phyloP scores from a whole-genome alignment of 306 rosid genomes.

The Sechiopsis laciniata region DNA sequence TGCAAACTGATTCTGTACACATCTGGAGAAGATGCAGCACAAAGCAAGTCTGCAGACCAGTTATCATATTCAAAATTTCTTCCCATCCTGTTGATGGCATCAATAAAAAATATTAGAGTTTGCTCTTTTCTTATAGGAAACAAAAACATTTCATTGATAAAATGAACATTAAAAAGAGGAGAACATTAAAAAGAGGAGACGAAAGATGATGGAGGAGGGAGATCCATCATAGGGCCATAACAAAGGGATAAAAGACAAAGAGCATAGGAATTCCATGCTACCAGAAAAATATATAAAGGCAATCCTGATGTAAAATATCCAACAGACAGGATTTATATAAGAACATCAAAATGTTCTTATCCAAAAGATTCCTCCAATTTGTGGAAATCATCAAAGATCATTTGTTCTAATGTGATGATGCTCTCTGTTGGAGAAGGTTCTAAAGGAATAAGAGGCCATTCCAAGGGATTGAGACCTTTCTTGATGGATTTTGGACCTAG shows the following conservation, averaged over 20 bases:
- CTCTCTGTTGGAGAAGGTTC: background rate
- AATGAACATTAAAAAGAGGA: no score
- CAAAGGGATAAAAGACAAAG: background rate
- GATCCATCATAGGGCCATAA: no score
- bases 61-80: slow-evolving; percentile 68
- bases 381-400: background rate
- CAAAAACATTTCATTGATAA: no score
- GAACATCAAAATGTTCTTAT: no score
- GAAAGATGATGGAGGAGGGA: no score
- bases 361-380: background rate
- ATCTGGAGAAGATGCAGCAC: slow-evolving; percentile 95
- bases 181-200: no score
- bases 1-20: slow-evolving; percentile 83
- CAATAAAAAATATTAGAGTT: slow-evolving; percentile 15
- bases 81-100: slow-evolving; percentile 65
- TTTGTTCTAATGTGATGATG: background rate
- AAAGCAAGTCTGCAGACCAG: slow-evolving; percentile 95
- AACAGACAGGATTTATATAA: no score
- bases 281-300: no score
- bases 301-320: no score
- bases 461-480: background rate
- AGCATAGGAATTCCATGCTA: no score
- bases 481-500: background rate
- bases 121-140: slow-evolving; percentile 7
- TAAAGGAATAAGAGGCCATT: background rate